Evolutionary conservation across 352 stramenopile species (phyloP), one percentile per base, ranked within the genome.

Genomic region (Pythium folliculosum): DNA sequence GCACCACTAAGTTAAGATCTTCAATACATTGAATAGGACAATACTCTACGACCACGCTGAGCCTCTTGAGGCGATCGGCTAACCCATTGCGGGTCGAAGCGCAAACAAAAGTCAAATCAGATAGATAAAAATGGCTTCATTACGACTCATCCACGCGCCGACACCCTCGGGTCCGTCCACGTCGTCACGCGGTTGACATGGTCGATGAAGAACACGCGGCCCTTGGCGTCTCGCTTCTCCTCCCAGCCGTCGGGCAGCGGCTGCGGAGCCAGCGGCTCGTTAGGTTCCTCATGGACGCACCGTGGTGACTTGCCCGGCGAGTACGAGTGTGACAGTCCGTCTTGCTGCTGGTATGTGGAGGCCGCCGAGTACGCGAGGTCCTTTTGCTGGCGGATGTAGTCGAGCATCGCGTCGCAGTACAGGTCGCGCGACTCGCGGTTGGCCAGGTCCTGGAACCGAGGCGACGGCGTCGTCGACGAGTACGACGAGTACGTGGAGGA

Each of bases 151-250:
- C 37, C 3, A 43, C 14, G 37, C 16, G 50, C 8, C 10, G n/a
- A 19, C 0, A 44, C 19, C 4, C 83, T 75, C 1, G 83, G 83
- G 50, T 92, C 83, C 1, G 72, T 75, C 86, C 86, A 92, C 16
- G 86, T 94, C 4, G 84, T 94, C 53, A 81, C 60, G 23, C 82
- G 78, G 58, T 88, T 89, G 67, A 89, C 81, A 69, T 94, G 86
- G 59, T 91, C 86, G 56, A 94, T 78, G 63, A 79, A 94, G 65
- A 91, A 92, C 13, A 73, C 62, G 45, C 86, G 75, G 27, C 84
- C 86, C 57, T 94, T 91, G 23, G 70, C 64, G 23, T 94, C 86
- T 5, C 45, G 73, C 60, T 90, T 91, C 61, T 89, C 77, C 32
- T 91, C 84, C 86, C 86, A 94, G 0, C 86, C 86, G 0, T 80